These are phyloP conservation scores for Corchorus capsularis DNA, from an alignment of 345 rosid species.

Conservation along the genomic window DNA sequence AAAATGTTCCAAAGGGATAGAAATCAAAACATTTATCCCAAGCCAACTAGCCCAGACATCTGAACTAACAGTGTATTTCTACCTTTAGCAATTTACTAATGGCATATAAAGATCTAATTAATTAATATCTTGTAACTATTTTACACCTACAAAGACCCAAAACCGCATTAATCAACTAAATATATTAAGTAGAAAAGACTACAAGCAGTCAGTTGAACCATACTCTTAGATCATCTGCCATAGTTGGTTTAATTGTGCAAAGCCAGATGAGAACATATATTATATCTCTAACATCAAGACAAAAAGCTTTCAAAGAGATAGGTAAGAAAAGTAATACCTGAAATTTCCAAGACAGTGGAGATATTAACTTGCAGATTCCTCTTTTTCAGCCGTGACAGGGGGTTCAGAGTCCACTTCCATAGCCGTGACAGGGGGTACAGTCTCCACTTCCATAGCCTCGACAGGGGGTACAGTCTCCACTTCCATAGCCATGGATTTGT, in stretches of 20 bases:
- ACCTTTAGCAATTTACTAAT: not conserved
- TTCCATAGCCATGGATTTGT: not conserved
- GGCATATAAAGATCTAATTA: not conserved
- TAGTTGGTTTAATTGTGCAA: not conserved
- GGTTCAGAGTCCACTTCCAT: constrained; percentile 20
- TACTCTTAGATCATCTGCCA: no score
- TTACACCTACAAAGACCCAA: not conserved
- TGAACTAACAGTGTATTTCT: not conserved
- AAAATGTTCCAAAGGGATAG: not conserved
- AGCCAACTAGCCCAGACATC: not conserved
- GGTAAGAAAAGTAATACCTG: constrained; percentile 33
- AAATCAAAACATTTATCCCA: not conserved
- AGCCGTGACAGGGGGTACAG: constrained; percentile 33
- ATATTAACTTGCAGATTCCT: constrained; percentile 41
- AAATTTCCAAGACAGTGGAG: constrained; percentile 7
- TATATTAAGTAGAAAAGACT: no score
- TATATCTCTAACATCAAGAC: not conserved
- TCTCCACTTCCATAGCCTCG: constrained; percentile 39
- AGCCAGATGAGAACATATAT: not conserved
- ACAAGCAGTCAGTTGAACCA: no score
- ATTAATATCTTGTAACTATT: not conserved
- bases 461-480: constrained; percentile 17
- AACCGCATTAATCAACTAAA: not conserved
- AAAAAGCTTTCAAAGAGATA: not conserved
- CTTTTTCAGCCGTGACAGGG: constrained; percentile 32